Conservation (phyloP, 768 basidiomycete species). For the Leucocoprinus sp. region DNA sequence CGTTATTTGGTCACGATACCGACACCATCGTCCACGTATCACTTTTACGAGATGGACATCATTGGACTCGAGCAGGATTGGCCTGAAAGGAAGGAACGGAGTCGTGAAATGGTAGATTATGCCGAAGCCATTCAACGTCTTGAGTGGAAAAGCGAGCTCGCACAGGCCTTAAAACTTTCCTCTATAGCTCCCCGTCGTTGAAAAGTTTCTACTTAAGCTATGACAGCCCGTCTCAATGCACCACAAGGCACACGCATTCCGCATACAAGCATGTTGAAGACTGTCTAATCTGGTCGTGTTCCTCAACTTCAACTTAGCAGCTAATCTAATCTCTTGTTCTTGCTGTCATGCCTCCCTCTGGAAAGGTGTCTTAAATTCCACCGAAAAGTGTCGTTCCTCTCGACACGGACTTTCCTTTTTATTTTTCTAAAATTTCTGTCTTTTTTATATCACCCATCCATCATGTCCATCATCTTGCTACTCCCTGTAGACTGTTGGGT, state of each 20-base stretch:
- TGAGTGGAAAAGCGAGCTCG: slow-evolving; percentile 81
- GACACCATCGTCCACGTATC: slow-evolving; percentile 73
- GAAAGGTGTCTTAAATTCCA: too few species aligned
- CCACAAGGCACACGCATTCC: not conserved
- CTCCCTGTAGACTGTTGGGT: not conserved
- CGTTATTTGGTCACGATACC: slow-evolving; percentile 80
- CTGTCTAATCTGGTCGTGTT: slow-evolving; percentile 4
- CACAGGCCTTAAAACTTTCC: slow-evolving; percentile 64
- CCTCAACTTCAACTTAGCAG: too few species aligned
- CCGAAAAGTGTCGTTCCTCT: not conserved
- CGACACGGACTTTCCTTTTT: not conserved
- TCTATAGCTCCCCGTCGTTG: slow-evolving; percentile 42
- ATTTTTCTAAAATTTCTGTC: not conserved
- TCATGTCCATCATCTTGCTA: not conserved
- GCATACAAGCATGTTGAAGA: not conserved
- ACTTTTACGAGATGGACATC: slow-evolving; percentile 88
- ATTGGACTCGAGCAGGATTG: slow-evolving; percentile 68
- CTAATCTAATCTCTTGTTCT: too few species aligned
- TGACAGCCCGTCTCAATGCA: not conserved
- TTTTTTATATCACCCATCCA: not conserved
- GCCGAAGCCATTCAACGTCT: slow-evolving; percentile 68
- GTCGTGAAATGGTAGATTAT: slow-evolving; percentile 84
- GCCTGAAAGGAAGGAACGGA: slow-evolving; percentile 73
- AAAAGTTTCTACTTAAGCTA: not conserved
- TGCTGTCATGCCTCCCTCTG: too few species aligned